Evolutionary conservation across 164 flowering plant species (phyloP), one percentile per base, ranked within the genome.

Genomic region (grape (Vitis vinifera)): DNA sequence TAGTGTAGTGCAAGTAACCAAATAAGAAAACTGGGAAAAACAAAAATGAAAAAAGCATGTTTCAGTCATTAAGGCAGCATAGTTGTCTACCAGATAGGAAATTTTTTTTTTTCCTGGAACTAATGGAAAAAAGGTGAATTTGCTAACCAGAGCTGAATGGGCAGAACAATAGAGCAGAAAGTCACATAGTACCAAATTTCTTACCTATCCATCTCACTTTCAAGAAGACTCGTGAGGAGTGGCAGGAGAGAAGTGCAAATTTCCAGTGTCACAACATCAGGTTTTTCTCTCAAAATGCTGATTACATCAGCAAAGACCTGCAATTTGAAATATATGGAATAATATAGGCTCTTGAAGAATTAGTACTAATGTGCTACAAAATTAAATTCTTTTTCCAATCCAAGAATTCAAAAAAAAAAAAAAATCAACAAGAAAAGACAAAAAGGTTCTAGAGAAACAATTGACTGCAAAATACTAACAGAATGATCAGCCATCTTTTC

Each of bases 401-500:
- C 44, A 37, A 37, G 7, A 37, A 37, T 37, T 55, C 44, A 50
- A 63, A 29, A 57, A 67, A 8, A 12, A 8, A 12, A 62, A 15
- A 55, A 59, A 50, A 48, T 13, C 50, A 23, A 44, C 19, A 19
- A 64, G 8, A 51, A 8, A 49, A 50, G 12, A 23, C 27, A 23
- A 23, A 23, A 23, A 23, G 37, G 15, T 13, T 12, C 10, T 62
- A 14, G 50, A 37, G 15, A 17, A n/a, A 60, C 59, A 61, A 57
- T 52, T 48, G 3, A 29, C 5, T 16, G 66, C 8, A 60, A 65
- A 56, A 69, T 23, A 78, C 94, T 75, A 81, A 95, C 99, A 75
- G 88, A 84, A 79, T 87, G 81, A 85, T 95, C 99, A 71, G 87
- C 89, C 93, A 95, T 89, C 80, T 91, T 95, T 66, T 87, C 90